Evolutionary conservation across 306 rosid genomes (phyloP), one percentile per base, ranked within the genome.

Genomic region (Lagenaria siceraria): DNA sequence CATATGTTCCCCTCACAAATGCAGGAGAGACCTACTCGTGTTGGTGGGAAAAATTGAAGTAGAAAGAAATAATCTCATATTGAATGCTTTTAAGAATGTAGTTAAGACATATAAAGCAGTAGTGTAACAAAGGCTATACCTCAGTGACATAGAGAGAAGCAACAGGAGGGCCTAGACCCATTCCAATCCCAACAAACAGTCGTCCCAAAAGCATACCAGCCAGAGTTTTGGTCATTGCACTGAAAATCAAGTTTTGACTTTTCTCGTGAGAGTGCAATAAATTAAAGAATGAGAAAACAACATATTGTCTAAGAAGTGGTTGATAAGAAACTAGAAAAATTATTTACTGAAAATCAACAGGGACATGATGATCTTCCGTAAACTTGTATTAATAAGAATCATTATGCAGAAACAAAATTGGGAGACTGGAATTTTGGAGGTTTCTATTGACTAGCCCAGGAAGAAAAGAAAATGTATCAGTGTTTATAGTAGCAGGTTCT

Each of bases 201-300:
- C 98, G 87, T 72, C 97, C 97, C 75, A 95, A 81, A 79, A 95
- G 98, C 98, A 95, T 95, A 56, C 98, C 97, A 62, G 86, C 85
- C 79, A 95, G 79, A 79, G 93, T 95, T 86, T 89, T 92, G 86
- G 97, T 78, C 64, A 87, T 88, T 22, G 98, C 98, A 84, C 98
- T 92, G 97, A 81, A 86, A 81, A 56, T 59, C 69, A 87, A 35
- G 52, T 79, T 36, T 48, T 70, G 35, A 48, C 38, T 63, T 62
- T 25, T 15, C 51, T 46, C 1, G 40, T 48, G 40, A 61, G 36
- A 33, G 48, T n/a, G 51, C 24, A 52, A 35, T n/a, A 49, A 52
- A 52, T 31, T 49, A 65, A 74, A 53, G 43, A 35, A 49, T 22
- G 49, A 19, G 72, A 25, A 64, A 75, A 58, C 51, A 56, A 40